Conservation (phyloP, 1,284 basidiomycete species). For the Agroathelia rolfsii region DNA sequence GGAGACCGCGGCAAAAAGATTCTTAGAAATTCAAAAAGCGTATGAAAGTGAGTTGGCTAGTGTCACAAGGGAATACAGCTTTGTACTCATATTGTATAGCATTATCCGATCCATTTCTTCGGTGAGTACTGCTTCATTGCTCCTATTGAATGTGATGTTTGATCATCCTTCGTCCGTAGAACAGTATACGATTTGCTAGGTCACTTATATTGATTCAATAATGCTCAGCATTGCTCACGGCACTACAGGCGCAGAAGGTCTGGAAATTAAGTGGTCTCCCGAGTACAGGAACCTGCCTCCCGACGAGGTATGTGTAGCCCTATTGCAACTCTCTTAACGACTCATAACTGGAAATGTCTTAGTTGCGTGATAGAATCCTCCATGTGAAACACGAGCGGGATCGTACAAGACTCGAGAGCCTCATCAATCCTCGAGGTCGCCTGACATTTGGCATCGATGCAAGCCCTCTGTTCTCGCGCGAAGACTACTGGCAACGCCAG, state of each 20-base stretch:
- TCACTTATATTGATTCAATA: conserved; percentile 15
- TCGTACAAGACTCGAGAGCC: conserved; percentile 33
- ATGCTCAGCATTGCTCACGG: conserved; percentile 2
- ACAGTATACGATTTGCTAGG: conserved; percentile 74
- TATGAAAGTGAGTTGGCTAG: conserved; percentile 48
- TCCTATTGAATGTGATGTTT: conserved; percentile 9
- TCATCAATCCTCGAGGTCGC: conserved; percentile 39
- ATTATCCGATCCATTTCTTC: conserved; percentile 63
- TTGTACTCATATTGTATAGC: conserved; percentile 38
- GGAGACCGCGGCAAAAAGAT: conserved; percentile 51
- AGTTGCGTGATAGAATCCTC: conserved; percentile 38
- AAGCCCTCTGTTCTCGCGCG: conserved; percentile 31
- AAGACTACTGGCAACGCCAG: conserved; percentile 17
- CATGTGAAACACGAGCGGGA: conserved; percentile 30
- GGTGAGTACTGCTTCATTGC: conserved; percentile 29
- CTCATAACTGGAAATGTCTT: conserved; percentile 9
- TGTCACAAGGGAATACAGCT: conserved; percentile 9
- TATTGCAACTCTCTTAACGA: conserved; percentile 2
- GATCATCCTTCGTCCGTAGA: conserved; percentile 13
- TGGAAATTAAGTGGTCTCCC: conserved; percentile 31
- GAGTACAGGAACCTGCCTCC: conserved; percentile 33
- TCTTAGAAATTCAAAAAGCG: conserved; percentile 70
- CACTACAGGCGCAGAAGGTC: conserved; percentile 40
- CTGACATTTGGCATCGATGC: conserved; percentile 37
- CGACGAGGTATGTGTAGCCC: conserved; percentile 36